Percentiles rank a stretch among this genome's conserved stretches.
Evolutionary conservation across 257 asterid genomes (phyloP).

Genomic region (Verbascum thapsus): DNA sequence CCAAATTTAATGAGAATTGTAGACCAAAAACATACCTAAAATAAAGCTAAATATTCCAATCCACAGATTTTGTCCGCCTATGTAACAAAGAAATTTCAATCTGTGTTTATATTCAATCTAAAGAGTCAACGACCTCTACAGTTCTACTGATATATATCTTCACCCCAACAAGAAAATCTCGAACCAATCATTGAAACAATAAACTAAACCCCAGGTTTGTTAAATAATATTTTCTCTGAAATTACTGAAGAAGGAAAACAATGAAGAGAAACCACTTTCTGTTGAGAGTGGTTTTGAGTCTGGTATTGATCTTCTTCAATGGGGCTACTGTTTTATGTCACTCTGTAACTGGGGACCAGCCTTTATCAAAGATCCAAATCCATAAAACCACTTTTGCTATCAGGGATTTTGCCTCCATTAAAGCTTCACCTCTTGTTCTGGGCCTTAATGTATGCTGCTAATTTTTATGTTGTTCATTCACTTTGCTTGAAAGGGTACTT

Average conservation of each 20-base stretch:
- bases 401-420: slow-evolving; percentile 52
- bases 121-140: too few relatives aligned
- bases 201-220: too few relatives aligned
- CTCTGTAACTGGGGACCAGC: slow-evolving; percentile 62
- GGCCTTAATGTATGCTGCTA: slow-evolving; percentile 56
- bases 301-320: slow-evolving; percentile 29
- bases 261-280: slow-evolving; percentile 28
- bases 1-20: too few relatives aligned
- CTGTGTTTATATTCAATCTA: too few relatives aligned
- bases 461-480: not conserved
- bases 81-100: too few relatives aligned
- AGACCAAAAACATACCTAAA: too few relatives aligned
- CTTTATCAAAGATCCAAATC: slow-evolving; percentile 74
- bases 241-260: not conserved
- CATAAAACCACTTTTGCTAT: slow-evolving; percentile 54
- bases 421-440: slow-evolving; percentile 64
- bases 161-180: too few relatives aligned
- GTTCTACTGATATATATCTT: too few relatives aligned
- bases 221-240: too few relatives aligned
- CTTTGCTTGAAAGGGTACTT: not conserved
- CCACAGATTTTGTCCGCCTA: too few relatives aligned
- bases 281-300: not conserved
- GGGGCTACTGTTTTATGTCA: slow-evolving; percentile 39
- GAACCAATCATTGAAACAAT: too few relatives aligned
- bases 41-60: too few relatives aligned